These are phyloP conservation scores for Sicyos baderoa DNA, from an alignment of 306 rosid species.

Conservation along the genomic window DNA sequence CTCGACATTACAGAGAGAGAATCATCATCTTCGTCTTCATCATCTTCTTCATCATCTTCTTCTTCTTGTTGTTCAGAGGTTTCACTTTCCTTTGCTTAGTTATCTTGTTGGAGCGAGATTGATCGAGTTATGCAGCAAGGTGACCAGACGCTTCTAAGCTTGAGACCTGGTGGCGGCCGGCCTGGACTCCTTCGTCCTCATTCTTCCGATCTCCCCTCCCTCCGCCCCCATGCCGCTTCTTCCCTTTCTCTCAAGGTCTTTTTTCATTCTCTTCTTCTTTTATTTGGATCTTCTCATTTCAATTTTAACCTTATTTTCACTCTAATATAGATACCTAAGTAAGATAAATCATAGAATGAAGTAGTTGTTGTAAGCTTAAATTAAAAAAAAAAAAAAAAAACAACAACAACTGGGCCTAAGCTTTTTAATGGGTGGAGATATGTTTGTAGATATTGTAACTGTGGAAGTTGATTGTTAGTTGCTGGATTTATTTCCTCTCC, in stretches of 20 bases:
- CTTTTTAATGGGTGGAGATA: background rate
- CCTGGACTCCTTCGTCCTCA: slow-evolving; percentile 66
- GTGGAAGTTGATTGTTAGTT: background rate
- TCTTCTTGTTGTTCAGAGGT: background rate
- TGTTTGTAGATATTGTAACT: background rate
- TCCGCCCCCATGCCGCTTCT: slow-evolving; percentile 52
- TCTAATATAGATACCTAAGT: too few species aligned
- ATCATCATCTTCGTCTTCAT: too few species aligned
- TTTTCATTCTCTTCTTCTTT: background rate
- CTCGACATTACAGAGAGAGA: slow-evolving; percentile 70
- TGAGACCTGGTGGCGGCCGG: slow-evolving; percentile 99
- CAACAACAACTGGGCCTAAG: background rate
- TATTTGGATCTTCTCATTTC: slow-evolving; percentile 20
- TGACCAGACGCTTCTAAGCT: slow-evolving; percentile 42
- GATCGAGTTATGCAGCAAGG: slow-evolving; percentile 96
- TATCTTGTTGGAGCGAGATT: slow-evolving; percentile 27
- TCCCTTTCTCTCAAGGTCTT: slow-evolving; percentile 56
- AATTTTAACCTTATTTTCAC: too few species aligned
- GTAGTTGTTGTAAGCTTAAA: too few species aligned
- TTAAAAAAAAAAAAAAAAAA: too few species aligned
- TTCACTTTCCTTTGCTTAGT: background rate
- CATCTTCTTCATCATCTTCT: too few species aligned
- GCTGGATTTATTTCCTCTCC: background rate
- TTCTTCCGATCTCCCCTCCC: slow-evolving; percentile 57
- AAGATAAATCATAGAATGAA: too few species aligned